A percentile compares a stretch with the other conserved stretches of the same genome.
phyloP scores from a whole-genome alignment of 768 basidiomycete genomes.

The Phylloporus sp. region DNA sequence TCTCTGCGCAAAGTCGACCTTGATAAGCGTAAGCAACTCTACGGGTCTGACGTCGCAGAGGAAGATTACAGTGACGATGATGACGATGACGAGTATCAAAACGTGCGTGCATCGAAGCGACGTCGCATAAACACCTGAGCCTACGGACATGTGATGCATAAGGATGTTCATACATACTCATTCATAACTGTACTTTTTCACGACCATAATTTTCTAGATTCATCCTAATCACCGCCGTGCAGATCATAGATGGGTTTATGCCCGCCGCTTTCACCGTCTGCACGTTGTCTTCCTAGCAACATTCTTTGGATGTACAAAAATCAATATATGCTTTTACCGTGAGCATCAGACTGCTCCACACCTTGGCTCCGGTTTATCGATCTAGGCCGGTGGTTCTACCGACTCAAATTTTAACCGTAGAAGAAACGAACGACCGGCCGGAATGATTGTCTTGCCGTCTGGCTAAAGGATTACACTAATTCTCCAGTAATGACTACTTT shows the following conservation, averaged over 20 bases:
- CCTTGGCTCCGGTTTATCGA: too few species aligned
- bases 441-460: too few species aligned
- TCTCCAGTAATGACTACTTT: too few species aligned
- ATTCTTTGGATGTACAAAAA: not conserved
- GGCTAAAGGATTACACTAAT: too few species aligned
- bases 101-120: constrained; percentile 27
- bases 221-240: constrained; percentile 26
- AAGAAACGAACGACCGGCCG: too few species aligned
- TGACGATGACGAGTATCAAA: constrained; percentile 34
- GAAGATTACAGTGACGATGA: constrained; percentile 36
- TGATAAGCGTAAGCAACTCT: constrained; percentile 44
- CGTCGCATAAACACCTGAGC: constrained; percentile 26
- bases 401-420: too few species aligned
- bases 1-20: constrained; percentile 58
- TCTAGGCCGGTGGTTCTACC: too few species aligned
- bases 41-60: constrained; percentile 38
- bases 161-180: constrained; percentile 22
- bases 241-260: constrained; percentile 11
- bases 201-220: constrained; percentile 29
- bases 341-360: not conserved
- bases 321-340: not conserved
- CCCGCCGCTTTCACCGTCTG: not conserved
- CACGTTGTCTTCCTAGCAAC: not conserved
- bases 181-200: constrained; percentile 26
- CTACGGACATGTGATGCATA: constrained; percentile 18